Base-by-base conservation (phyloP, 164 flowering plant genomes). In the Malania oleifera region DNA sequence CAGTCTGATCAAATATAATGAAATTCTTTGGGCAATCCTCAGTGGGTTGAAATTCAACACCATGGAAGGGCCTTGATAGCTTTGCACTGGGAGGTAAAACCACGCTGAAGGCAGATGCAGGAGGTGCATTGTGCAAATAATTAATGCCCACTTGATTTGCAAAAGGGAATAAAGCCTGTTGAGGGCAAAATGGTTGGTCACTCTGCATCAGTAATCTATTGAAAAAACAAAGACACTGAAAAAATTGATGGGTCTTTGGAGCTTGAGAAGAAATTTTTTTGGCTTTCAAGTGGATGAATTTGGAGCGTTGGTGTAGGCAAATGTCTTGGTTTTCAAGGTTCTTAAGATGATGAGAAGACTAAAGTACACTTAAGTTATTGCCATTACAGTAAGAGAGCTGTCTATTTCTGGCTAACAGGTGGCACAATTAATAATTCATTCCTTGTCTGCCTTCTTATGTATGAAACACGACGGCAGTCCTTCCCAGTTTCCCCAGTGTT, bases 1-100 rank as follows among this genome's bases (percentile, higher is more conserved):
- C 76, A 39, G 80, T 84, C 66, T 80, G 90, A 63, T 88, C 90
- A 51, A 82, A 79, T 50, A 88, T 77, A 19, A 88, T 74, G 75
- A 82, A 86, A 62, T 84, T 85, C 75, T 61, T 76, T 2, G 96
- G 92, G 68, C 82, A 84, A 26, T 71, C 73, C 56, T 72, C 76
- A 17, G 80, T 79, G 23, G 86, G 74, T 49, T 83, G 85, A 59
- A 83, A 72, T 41, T 82, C 77, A 63, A 85, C 63, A 40, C 75
- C 81, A 44, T 76, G 74, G 28, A 74, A 69, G 9, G 82, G 81
- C 18, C 23, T 56, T 18, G 55, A 29, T 23, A 60, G 65, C 67
- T 65, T 76, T 50, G 68, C 52, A 60, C 66, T 52, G 0, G 68
- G 58, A 15, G 79, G 72, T 22, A 70, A 54, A 53, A 51, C 67